Evolutionary conservation across 1,139 yeast species (phyloP), one percentile per base, ranked within the genome.

Genomic region (Diutina mesorugosa): DNA sequence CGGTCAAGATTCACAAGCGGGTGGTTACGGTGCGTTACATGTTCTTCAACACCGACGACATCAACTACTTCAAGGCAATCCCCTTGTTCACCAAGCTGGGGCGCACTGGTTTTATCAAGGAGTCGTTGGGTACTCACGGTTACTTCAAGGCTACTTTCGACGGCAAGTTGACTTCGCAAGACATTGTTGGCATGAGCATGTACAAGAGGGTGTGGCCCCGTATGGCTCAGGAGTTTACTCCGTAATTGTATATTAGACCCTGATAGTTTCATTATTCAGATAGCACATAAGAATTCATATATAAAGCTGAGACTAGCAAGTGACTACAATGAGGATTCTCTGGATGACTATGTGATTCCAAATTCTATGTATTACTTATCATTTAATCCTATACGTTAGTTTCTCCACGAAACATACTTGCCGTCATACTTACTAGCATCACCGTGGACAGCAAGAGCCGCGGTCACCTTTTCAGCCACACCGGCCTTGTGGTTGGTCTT

Each of bases 101-200:
- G 56, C 83, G 97, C 69, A 78, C 90, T 48, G 99, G 99, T 58
- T 87, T 86, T 69, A 90, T 95, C 69, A 91, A 90, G 70, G 98
- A 93, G 69, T 82, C 91, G 68, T 79, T 95, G 72, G 99, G 99
- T 72, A 95, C 99, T 3, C 99, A 95, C 70, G 99, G 99, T 61
- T 90, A 93, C 73, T 91, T 87, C 79, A 95, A 95, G 73, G 97
- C 97, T 28, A 87, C 89, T 26, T 95, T 95, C 66, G 98, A 95
- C 68, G 95, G 95, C 58, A 88, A 85, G 65, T 76, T 95, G 64
- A 83, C 89, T 55, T 88, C 97, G 0, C 97, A 91, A 72, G 99
- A 95, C 70, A 85, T 90, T 14, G 84, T 93, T 52, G 97, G 91
- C 41, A 90, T 95, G 98, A 85, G 97, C 52, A 72, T 95, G 64